phyloP scores from a whole-genome alignment of 2,329 filamentous ascomycete species.

The Cladosporium oxysporum region DNA sequence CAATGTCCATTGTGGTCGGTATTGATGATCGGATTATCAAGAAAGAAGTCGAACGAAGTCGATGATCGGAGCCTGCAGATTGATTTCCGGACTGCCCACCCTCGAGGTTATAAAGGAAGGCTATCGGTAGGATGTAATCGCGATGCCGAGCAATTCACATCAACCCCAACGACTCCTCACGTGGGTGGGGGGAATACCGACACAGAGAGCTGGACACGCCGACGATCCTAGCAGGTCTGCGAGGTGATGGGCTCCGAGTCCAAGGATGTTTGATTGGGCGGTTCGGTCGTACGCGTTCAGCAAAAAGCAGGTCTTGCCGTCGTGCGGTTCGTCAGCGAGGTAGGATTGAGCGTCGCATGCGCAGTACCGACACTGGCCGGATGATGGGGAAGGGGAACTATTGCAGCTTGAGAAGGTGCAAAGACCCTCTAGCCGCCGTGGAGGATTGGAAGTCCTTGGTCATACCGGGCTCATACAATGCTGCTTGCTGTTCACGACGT shows the following conservation, averaged over 20 bases:
- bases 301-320: constrained; percentile 16
- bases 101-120: background rate
- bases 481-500: background rate
- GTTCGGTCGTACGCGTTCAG: constrained; percentile 10
- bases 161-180: constrained; percentile 14
- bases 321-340: constrained; percentile 20
- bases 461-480: background rate
- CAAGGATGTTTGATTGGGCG: constrained; percentile 6
- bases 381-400: constrained; percentile 1
- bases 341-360: constrained; percentile 11
- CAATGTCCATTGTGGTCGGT: constrained; percentile 1
- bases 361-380: constrained; percentile 1
- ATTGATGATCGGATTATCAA: background rate
- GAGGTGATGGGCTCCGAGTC: background rate
- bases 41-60: background rate
- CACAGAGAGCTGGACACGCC: constrained; percentile 1
- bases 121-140: constrained; percentile 9
- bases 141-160: constrained; percentile 13
- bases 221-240: constrained; percentile 12
- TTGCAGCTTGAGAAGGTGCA: constrained; percentile 10
- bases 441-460: background rate
- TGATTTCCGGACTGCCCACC: background rate
- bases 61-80: background rate
- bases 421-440: background rate
- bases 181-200: background rate